These are phyloP conservation scores for Ocimum tenuiflorum DNA, from an alignment of 257 asterid species.

Conservation along the genomic window DNA sequence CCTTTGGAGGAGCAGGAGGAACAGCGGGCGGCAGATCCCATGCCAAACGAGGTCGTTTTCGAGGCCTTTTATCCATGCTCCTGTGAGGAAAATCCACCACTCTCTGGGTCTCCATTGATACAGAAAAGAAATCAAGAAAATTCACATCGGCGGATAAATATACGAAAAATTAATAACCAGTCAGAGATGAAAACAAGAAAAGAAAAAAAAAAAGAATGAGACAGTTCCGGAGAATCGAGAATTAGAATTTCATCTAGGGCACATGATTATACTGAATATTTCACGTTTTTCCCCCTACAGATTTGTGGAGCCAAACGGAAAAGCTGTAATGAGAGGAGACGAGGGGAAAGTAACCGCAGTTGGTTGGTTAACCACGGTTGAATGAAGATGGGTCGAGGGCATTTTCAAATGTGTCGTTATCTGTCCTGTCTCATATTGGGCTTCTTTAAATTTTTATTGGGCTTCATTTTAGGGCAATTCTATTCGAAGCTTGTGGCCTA, in stretches of 20 bases:
- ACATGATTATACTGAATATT: not conserved
- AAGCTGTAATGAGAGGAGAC: constrained; percentile 1
- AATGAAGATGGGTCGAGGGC: constrained; percentile 18
- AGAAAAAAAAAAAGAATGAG: not conserved
- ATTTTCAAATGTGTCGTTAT: not conserved
- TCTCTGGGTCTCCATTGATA: constrained; percentile 62
- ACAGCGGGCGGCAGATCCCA: constrained; percentile 57
- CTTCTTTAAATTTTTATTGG: too few species aligned
- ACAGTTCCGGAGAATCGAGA: not conserved
- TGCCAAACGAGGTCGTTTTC: constrained; percentile 72
- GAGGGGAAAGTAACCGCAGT: constrained; percentile 37
- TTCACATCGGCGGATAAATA: constrained; percentile 14
- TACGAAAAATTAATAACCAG: not conserved
- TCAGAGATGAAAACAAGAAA: not conserved
- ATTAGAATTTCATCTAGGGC: constrained; percentile 15
- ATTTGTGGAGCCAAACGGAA: constrained; percentile 25
- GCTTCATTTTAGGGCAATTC: too few species aligned
- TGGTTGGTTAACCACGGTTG: constrained; percentile 14
- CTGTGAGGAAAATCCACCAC: constrained; percentile 50
- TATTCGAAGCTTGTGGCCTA: not conserved
- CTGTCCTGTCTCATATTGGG: not conserved
- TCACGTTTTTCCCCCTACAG: not conserved
- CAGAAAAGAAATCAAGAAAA: not conserved
- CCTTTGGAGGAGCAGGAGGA: constrained; percentile 50
- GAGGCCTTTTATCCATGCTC: constrained; percentile 61